Base-by-base conservation (phyloP, 306 rosid genomes). In the Castanospermum australe region DNA sequence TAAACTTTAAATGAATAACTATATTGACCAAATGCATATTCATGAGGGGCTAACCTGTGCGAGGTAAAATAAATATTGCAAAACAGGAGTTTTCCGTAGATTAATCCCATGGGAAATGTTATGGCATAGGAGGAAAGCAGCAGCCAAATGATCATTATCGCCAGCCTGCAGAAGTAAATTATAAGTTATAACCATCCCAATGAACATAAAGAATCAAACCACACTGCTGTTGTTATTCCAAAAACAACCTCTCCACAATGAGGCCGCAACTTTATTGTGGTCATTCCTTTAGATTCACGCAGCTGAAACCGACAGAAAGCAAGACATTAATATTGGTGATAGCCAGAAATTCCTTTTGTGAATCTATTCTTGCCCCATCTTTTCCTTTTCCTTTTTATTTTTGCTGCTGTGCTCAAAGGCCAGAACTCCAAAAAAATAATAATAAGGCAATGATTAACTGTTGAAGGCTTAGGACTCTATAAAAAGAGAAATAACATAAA, bases 241-340 rank as follows among this genome's bases (percentile, higher is more conserved):
- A 84, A 59, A 59, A 87, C 48, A 54, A 93, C 98, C 97, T 93
- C 98, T 76, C 98, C 98, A 78, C 93, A 91, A 75, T 91, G 98
- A 54, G 98, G 97, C 54, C 93, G 93, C 60, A 90, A 86, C 78
- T 84, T 91, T 55, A 93, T 91, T 68, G 93, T 91, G 44, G 87
- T 83, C 89, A 86, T 79, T 82, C 86, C 89, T 71, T 86, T 86
- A 38, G 76, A 70, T 32, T 93, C 97, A 14, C 98, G 98, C 73
- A 90, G 90, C 98, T 93, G 89, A 79, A 84, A 86, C 60, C 80
- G 82, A 61, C 24, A 71, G 11, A 67, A 67, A 65, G 62, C 30
- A 48, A 71, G 45, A 75, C 54, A 17, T 65, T 60, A 76, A 65
- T 17, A 52, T 54, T 68, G 50, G 56, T 48, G 47, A 50, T 25